Evolutionary conservation across 75 land plant genomes (phyloP).

Genomic region (Larix kaempferi): DNA sequence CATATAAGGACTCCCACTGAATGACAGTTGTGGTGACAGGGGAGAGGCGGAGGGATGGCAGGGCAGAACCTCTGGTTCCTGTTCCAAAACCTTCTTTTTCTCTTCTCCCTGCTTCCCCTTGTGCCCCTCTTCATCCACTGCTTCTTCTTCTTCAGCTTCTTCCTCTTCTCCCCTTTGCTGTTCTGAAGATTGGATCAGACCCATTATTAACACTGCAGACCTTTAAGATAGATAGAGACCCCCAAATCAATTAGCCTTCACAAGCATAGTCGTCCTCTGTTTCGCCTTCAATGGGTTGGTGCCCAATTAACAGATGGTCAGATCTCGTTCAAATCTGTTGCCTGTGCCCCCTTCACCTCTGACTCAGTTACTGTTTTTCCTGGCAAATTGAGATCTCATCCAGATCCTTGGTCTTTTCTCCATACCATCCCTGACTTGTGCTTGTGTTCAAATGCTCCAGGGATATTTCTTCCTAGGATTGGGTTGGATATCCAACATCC

Average conservation of each 20-base stretch:
- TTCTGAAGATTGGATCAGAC: conserved; percentile 9
- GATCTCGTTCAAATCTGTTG: neutral
- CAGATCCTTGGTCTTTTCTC: neutral
- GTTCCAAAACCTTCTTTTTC: conserved; percentile 54
- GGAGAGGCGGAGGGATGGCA: conserved; percentile 82
- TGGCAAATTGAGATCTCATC: neutral
- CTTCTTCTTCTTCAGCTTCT: neutral
- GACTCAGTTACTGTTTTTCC: neutral
- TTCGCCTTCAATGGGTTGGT: too few species aligned
- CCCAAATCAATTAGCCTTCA: neutral
- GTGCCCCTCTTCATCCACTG: neutral
- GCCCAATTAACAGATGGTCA: neutral
- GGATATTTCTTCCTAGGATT: too few species aligned
- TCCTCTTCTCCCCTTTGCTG: neutral
- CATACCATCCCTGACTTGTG: neutral
- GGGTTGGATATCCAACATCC: too few species aligned
- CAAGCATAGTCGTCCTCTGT: neutral
- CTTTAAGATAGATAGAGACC: neutral
- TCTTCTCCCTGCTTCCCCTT: neutral
- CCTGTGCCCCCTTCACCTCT: neutral
- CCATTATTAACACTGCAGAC: neutral
- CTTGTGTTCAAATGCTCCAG: too few species aligned
- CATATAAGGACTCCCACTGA: conserved; percentile 50
- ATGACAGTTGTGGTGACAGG: conserved; percentile 72
- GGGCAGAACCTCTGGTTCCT: conserved; percentile 82